Evolutionary conservation across 2,329 filamentous ascomycete genomes (phyloP), one percentile per base, ranked within the genome.

Genomic region (Hawksworthiomyces lignivorus): DNA sequence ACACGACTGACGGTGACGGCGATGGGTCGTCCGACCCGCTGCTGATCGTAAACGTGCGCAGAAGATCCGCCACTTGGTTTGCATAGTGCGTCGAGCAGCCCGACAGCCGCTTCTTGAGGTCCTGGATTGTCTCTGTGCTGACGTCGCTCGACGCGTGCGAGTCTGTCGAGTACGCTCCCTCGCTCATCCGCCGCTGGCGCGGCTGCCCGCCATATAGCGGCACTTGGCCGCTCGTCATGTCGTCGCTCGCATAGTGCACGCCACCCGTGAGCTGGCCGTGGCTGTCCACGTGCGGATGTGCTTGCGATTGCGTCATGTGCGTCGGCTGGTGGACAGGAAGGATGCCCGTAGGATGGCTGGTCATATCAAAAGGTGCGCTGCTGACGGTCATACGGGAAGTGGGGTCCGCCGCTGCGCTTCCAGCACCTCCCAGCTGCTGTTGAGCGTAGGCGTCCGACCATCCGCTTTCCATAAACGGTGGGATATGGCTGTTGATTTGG

Each of bases 91-190:
- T 54, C 21, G 57, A 56, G 40, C 54, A 53, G 20, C 55, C 57
- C 9, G 61, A 63, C 7, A 62, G 52, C 24, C 63, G 57, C 18
- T 58, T 50, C 40, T 59, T 61, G 12, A 68, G 54, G 8, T 58
- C 58, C 11, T 52, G 48, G 24, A 54, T 50, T 11, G 49, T 50
- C 46, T 40, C 50, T n/a, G 50, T 53, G 47, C 49, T 54, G 10
- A 49, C 48, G n/a, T 50, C 50, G 30, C 45, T 51, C 19, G 50
- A 48, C 8, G 47, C 45, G 18, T 47, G 47, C 5, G 52, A 48
- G 30, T 44, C 48, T 8, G 46, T 46, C 4, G 52, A 48, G 24
- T 44, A 49, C 0, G 45, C 47, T 3, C 31, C 43, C 15, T 43
- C 44, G 38, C 49, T 50, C 35, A 38, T 39, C 22, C 48, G 45